These are phyloP conservation scores for Lasiodiplodia theobromae DNA, from an alignment of 2,329 filamentous ascomycete genomes.

Conservation along the genomic window DNA sequence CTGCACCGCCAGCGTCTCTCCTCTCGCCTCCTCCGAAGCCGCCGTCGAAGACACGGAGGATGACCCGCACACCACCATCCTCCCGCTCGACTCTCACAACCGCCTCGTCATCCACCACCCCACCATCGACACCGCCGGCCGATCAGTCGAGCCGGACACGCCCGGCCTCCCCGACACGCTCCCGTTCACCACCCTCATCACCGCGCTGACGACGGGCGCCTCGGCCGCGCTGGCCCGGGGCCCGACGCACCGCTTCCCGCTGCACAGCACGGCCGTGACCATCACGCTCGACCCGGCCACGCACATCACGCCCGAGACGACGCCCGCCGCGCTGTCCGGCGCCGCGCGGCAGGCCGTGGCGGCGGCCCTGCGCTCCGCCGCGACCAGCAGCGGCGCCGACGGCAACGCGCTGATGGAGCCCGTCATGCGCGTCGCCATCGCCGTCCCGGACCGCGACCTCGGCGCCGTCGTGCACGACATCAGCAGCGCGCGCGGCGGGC, in stretches of 20 bases:
- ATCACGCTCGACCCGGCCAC: slow-evolving; percentile 70
- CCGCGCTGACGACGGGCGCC: slow-evolving; percentile 76
- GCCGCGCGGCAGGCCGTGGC: slow-evolving; percentile 70
- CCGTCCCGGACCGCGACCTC: slow-evolving; percentile 80
- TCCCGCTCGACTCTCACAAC: slow-evolving; percentile 58
- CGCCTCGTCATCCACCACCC: slow-evolving; percentile 65
- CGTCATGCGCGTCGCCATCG: slow-evolving; percentile 89
- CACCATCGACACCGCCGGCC: slow-evolving; percentile 52
- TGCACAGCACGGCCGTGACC: slow-evolving; percentile 77
- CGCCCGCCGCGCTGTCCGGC: slow-evolving; percentile 71
- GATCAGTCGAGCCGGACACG: slow-evolving; percentile 48
- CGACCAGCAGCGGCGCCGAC: slow-evolving; percentile 61
- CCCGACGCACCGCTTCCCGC: slow-evolving; percentile 78
- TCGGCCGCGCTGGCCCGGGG: slow-evolving; percentile 85
- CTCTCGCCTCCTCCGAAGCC: slow-evolving; percentile 53
- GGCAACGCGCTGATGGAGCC: slow-evolving; percentile 76
- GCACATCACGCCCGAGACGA: slow-evolving; percentile 73
- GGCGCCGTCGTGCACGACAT: slow-evolving; percentile 85
- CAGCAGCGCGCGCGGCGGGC: slow-evolving; percentile 73
- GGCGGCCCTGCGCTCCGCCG: slow-evolving; percentile 70
- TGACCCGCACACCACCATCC: slow-evolving; percentile 39
- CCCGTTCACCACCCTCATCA: slow-evolving; percentile 56
- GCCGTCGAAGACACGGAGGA: slow-evolving; percentile 38
- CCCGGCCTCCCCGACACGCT: slow-evolving; percentile 63
- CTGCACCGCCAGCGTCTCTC: slow-evolving; percentile 73